Evolutionary conservation across 306 rosid species (phyloP), one percentile per base, ranked within the genome.

Genomic region (Boehmeria nivea): DNA sequence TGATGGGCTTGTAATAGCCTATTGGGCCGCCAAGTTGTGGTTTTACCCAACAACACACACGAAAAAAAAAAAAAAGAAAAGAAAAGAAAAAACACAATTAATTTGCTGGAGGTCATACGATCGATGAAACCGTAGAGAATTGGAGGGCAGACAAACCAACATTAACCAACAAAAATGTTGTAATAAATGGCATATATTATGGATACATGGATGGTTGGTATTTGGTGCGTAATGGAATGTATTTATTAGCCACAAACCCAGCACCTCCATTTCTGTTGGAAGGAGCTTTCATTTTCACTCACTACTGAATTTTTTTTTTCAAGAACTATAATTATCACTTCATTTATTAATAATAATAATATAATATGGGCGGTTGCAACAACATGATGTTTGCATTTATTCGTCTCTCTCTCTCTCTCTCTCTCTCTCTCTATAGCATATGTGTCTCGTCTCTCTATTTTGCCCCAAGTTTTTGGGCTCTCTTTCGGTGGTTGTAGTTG

Each of bases 251-350:
- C 53, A 51, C 44, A 54, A 73, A 63, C 12, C 46, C 28, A 36
- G 76, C 87, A 71, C 87, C 89, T 80, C 85, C 72, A 19, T 70
- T 82, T 33, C 71, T 31, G 89, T 58, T 80, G 79, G 71, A 45
- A 76, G 16, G 44, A 60, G 65, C 66, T 60, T 75, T 61, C 12
- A 65, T 52, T n/a, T n/a, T n/a, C n/a, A n/a, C n/a, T n/a, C n/a
- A n/a, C n/a, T n/a, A n/a, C n/a, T n/a, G n/a, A n/a, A n/a, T n/a
- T n/a, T n/a, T n/a, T 17, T 40, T 28, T 3, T 39, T 28, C 22
- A 25, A 14, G 7, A 12, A n/a, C 9, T 16, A 5, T 4, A 5
- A 33, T 23, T 22, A 55, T 53, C 61, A 37, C 27, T 58, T 68
- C 61, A 55, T 2, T 40, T 40, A 40, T 33, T 33, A 40, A 10